These are phyloP conservation scores for Xylaria sp. DNA, from an alignment of 495 filamentous ascomycete species.

Conservation along the genomic window DNA sequence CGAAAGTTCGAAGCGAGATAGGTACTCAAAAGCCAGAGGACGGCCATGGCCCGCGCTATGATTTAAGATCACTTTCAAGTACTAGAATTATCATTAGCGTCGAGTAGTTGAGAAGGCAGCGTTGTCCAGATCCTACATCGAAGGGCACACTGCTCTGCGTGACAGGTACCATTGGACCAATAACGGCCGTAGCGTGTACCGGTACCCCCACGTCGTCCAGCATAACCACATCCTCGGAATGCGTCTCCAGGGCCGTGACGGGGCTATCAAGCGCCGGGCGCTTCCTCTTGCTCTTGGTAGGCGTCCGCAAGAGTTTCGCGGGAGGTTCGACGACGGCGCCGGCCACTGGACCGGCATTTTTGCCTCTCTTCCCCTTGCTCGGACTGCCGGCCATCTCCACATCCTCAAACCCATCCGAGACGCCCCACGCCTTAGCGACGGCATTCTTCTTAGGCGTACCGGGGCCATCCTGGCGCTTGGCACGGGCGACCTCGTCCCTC, in stretches of 20 bases:
- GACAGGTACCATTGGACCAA: constrained; percentile 25
- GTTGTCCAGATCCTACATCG: constrained; percentile 41
- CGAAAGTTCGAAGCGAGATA: constrained; percentile 50
- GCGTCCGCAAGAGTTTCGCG: constrained; percentile 43
- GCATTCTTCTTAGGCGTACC: constrained; percentile 57
- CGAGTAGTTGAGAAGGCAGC: background rate
- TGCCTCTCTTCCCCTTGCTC: constrained; percentile 47
- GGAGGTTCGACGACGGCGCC: constrained; percentile 45
- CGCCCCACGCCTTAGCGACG: constrained; percentile 46
- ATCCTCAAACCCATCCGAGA: constrained; percentile 62
- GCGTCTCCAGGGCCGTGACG: constrained; percentile 55
- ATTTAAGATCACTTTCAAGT: constrained; percentile 51
- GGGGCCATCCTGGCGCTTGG: constrained; percentile 44
- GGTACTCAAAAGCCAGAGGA: constrained; percentile 50
- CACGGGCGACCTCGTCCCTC: constrained; percentile 53
- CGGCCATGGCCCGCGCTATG: constrained; percentile 46
- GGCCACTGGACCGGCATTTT: constrained; percentile 43
- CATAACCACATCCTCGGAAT: constrained; percentile 44
- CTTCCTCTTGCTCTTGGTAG: constrained; percentile 60
- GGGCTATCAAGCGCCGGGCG: constrained; percentile 58
- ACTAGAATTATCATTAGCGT: constrained; percentile 42
- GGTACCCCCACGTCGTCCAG: constrained; percentile 29
- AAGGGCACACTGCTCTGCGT: constrained; percentile 35
- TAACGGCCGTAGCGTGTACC: constrained; percentile 18
- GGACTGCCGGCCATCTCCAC: constrained; percentile 56